Conservation (phyloP, 805 yeast species). For the Myxozyma udenii region DNA sequence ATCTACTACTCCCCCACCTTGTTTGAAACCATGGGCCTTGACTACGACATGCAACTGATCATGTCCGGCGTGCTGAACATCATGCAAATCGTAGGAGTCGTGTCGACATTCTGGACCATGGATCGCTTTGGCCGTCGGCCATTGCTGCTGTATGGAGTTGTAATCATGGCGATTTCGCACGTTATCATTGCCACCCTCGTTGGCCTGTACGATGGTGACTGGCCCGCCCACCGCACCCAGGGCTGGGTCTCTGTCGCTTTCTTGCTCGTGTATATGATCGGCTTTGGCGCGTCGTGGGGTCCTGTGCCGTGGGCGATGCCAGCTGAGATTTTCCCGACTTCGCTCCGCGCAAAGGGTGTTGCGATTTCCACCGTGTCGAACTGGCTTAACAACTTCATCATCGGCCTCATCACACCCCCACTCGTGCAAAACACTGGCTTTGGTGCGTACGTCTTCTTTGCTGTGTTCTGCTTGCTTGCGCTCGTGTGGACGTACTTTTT, state of each 20-base stretch:
- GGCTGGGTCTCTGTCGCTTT: slow-evolving; percentile 28
- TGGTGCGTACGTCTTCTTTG: slow-evolving; percentile 39
- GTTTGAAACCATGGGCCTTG: slow-evolving; percentile 47
- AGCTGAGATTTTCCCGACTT: slow-evolving; percentile 60
- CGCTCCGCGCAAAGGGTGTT: slow-evolving; percentile 68
- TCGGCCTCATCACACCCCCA: slow-evolving; percentile 49
- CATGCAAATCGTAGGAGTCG: too few relatives aligned
- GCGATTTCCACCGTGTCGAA: slow-evolving; percentile 60
- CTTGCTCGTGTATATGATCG: slow-evolving; percentile 26
- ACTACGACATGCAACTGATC: too few relatives aligned
- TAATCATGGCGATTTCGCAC: slow-evolving; percentile 52
- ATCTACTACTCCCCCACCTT: slow-evolving; percentile 48
- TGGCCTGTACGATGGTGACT: slow-evolving; percentile 41
- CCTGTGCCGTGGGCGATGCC: slow-evolving; percentile 53
- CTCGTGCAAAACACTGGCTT: slow-evolving; percentile 39
- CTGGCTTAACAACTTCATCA: slow-evolving; percentile 50
- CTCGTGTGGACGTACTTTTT: slow-evolving; percentile 20
- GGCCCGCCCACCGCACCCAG: slow-evolving; percentile 35
- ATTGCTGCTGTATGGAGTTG: slow-evolving; percentile 51
- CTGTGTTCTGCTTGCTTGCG: slow-evolving; percentile 31
- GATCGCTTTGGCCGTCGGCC: slow-evolving; percentile 67
- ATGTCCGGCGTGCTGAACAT: too few relatives aligned
- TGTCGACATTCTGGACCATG: slow-evolving; percentile 48
- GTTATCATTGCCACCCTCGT: slow-evolving; percentile 40
- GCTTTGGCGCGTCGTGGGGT: slow-evolving; percentile 29